Base-by-base conservation (phyloP, 495 filamentous ascomycete genomes). In the Rhizodiscina lignyota region DNA sequence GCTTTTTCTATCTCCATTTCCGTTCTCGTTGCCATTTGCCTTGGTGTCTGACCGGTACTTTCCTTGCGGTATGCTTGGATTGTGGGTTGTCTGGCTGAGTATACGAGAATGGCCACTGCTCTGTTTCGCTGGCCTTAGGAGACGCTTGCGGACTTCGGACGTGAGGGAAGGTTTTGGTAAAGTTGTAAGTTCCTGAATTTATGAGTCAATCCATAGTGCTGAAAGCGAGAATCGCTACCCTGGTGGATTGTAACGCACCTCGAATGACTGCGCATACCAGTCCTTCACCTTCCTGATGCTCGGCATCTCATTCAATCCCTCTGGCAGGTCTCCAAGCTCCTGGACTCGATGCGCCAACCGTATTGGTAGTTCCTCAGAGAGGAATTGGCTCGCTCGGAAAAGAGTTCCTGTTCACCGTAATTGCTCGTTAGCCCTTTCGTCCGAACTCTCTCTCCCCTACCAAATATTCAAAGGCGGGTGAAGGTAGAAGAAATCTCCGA, bases 211-310 rank as follows among this genome's bases (percentile, higher is more conserved):
- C 13, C 8, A 13, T 27, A 27, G 24, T 8, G 8, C 8, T 27
- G 24, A 8, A 8, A 27, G 13, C 24, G 24, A 38, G 35, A 32
- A 41, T 38, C 37, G 37, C 18, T 36, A 8, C 8, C 4, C 27
- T 21, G 34, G 40, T 13, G 27, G 11, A 21, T 48, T 37, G 49
- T 40, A 40, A 48, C 47, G 43, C 70, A 96, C 87, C 74, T 97
- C 87, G 53, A 97, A 96, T 35, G 91, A 96, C 61, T 97, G 91
- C 41, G 89, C 91, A 59, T 97, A 97, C 89, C 89, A 97, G 44
- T 94, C 85, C 56, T 81, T 73, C 35, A 97, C 89, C 54, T 75
- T 85, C 55, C 79, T 77, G 37, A 97, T 94, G 12, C 86, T 94
- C 21, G 87, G 83, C 89, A 96, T 97, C 39, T 96, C 84, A 55